Evolutionary conservation across 805 yeast genomes (phyloP).

Genomic region (Candida xiaguanensis): DNA sequence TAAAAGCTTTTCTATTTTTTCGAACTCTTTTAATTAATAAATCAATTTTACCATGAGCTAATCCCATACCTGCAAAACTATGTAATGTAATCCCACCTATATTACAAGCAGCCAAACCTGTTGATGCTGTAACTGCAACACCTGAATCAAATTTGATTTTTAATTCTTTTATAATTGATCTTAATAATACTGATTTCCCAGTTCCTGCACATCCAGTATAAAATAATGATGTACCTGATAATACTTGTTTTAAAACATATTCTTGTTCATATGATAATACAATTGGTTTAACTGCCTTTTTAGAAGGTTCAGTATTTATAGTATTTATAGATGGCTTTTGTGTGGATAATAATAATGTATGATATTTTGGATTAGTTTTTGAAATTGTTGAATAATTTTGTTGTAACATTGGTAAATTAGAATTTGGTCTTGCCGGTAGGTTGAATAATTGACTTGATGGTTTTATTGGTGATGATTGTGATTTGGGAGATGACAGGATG

Average conservation of each 20-base stretch:
- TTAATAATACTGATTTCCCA: slow-evolving; percentile 87
- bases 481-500: slow-evolving; percentile 2
- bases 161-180: slow-evolving; percentile 55
- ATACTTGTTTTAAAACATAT: slow-evolving; percentile 60
- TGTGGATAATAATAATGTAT: slow-evolving; percentile 4
- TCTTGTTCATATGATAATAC: slow-evolving; percentile 55
- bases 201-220: slow-evolving; percentile 99
- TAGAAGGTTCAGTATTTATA: neutral
- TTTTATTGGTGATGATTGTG: neutral
- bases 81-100: slow-evolving; percentile 78
- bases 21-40: slow-evolving; percentile 50
- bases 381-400: neutral
- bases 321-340: slow-evolving; percentile 4
- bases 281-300: slow-evolving; percentile 29
- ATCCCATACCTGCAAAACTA: slow-evolving; percentile 74
- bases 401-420: neutral
- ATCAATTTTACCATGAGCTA: slow-evolving; percentile 54
- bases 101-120: slow-evolving; percentile 81
- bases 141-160: slow-evolving; percentile 38
- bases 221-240: slow-evolving; percentile 66
- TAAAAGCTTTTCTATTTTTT: slow-evolving; percentile 44
- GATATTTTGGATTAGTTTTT: neutral
- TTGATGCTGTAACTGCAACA: slow-evolving; percentile 79
- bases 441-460: neutral
- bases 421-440: neutral